phyloP scores from a whole-genome alignment of 2,329 filamentous ascomycete genomes.

The Helminthosporium solani region DNA sequence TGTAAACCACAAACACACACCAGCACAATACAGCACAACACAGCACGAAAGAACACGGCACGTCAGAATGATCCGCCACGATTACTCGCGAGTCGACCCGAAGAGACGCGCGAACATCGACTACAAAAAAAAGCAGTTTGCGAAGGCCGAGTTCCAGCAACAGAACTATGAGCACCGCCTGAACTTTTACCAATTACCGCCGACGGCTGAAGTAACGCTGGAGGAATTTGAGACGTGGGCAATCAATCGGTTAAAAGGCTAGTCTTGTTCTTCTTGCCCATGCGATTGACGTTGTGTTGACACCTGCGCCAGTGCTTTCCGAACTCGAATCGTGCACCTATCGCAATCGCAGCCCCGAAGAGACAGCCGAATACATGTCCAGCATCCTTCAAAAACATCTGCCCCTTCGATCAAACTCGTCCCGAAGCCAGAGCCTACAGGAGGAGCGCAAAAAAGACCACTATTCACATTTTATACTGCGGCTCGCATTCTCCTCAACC shows the following conservation, averaged over 20 bases:
- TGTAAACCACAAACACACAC: background rate
- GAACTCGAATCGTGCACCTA: slow-evolving; percentile 94
- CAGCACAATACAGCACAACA: background rate
- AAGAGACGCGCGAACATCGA: slow-evolving; percentile 79
- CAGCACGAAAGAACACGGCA: slow-evolving; percentile 5
- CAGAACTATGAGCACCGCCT: slow-evolving; percentile 80
- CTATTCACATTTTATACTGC: slow-evolving; percentile 95
- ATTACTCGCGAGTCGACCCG: slow-evolving; percentile 51
- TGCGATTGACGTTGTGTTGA: slow-evolving; percentile 8
- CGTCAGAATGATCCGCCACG: slow-evolving; percentile 40
- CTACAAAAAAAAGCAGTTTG: slow-evolving; percentile 84
- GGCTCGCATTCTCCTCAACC: slow-evolving; percentile 87
- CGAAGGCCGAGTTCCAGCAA: slow-evolving; percentile 71
- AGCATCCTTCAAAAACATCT: slow-evolving; percentile 85
- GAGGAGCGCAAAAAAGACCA: slow-evolving; percentile 89
- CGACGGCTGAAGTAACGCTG: slow-evolving; percentile 89
- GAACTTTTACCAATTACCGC: slow-evolving; percentile 87
- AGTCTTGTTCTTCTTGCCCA: background rate
- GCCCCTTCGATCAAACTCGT: slow-evolving; percentile 74
- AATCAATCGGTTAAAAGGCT: slow-evolving; percentile 83
- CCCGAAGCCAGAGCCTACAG: slow-evolving; percentile 58
- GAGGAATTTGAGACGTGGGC: slow-evolving; percentile 99
- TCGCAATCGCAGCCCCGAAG: slow-evolving; percentile 80
- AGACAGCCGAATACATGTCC: slow-evolving; percentile 81
- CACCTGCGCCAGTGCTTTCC: slow-evolving; percentile 63